Base-by-base conservation (phyloP, 2,329 filamentous ascomycete genomes). In the Fusarium circinatum region DNA sequence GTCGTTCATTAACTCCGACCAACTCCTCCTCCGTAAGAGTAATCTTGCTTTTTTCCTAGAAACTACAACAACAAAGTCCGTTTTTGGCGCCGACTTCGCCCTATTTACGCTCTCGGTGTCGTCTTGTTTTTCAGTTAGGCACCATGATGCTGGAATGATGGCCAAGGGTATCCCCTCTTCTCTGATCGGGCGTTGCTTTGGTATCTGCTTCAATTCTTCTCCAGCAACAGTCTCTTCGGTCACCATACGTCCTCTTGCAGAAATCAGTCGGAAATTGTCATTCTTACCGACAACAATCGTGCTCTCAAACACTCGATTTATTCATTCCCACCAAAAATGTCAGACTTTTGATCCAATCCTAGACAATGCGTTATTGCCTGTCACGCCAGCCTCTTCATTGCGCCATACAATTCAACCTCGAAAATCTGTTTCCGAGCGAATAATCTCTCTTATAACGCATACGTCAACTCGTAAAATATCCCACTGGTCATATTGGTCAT, bases 81-180 rank as follows among this genome's bases (percentile, higher is more conserved):
- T 32, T 34, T 34, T 34, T 42, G 34, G 61, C 48, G 44, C 38
- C 13, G 38, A 62, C 55, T 41, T 60, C 60, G 62, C 57, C 62
- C 58, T 54, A 32, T 67, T 26, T 61, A 61, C 70, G 65, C 63
- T 65, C 58, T 62, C 60, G 62, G 70, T 71, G 73, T 61, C 70
- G 68, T 58, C 69, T 74, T 75, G 68, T 76, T 71, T 62, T 76
- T 34, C 65, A 65, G 70, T 54, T 71, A 75, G 78, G 67, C 79
- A 79, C 79, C 82, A 85, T 85, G 84, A 69, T 81, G 75, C 78
- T 76, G 78, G 77, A 73, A 81, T 79, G 74, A 85, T 85, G 84
- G 82, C 83, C 80, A 84, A 80, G 79, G 79, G 77, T 76, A 78
- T 80, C 68, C 79, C 80, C 68, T 79, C 79, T 71, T 80, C 81